phyloP scores from a whole-genome alignment of 257 asterid genomes.

The Solanum bulbocastanum region DNA sequence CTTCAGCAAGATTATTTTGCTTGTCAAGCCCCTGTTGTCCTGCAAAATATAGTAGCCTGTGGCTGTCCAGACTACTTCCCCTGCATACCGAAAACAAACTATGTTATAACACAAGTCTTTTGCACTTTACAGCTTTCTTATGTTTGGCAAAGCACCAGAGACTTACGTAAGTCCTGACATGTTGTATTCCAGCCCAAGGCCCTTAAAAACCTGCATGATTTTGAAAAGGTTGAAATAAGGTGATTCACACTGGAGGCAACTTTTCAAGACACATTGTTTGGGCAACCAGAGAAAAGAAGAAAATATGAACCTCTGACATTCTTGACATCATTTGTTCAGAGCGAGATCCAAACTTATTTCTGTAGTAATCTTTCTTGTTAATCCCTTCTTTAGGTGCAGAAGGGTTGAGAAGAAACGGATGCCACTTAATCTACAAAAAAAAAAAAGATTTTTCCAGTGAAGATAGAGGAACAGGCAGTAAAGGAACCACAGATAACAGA shows the following conservation, averaged over 20 bases:
- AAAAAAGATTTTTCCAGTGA: neutral
- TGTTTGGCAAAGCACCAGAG: neutral
- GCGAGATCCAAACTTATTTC: slow-evolving; percentile 48
- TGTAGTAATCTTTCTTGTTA: slow-evolving; percentile 51
- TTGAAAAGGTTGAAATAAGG: neutral
- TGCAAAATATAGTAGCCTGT: slow-evolving; percentile 52
- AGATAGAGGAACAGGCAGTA: neutral
- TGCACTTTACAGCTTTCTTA: neutral
- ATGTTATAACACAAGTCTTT: neutral
- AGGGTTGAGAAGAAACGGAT: slow-evolving; percentile 46
- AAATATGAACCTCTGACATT: slow-evolving; percentile 56
- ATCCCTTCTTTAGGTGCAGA: slow-evolving; percentile 66
- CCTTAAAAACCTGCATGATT: slow-evolving; percentile 44
- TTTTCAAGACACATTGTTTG: neutral
- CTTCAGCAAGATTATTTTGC: slow-evolving; percentile 73
- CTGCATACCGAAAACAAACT: slow-evolving; percentile 25
- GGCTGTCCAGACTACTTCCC: slow-evolving; percentile 64
- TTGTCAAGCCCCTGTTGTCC: slow-evolving; percentile 52
- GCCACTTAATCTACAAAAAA: slow-evolving; percentile 32
- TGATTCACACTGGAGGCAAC: neutral
- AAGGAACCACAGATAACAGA: neutral
- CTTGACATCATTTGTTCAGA: slow-evolving; percentile 43
- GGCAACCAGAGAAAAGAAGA: neutral
- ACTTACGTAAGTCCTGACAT: slow-evolving; percentile 49
- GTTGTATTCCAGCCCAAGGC: slow-evolving; percentile 49